Evolutionary conservation across 2,329 filamentous ascomycete genomes (phyloP), one percentile per base, ranked within the genome.

Genomic region (Geosmithia putterillii): DNA sequence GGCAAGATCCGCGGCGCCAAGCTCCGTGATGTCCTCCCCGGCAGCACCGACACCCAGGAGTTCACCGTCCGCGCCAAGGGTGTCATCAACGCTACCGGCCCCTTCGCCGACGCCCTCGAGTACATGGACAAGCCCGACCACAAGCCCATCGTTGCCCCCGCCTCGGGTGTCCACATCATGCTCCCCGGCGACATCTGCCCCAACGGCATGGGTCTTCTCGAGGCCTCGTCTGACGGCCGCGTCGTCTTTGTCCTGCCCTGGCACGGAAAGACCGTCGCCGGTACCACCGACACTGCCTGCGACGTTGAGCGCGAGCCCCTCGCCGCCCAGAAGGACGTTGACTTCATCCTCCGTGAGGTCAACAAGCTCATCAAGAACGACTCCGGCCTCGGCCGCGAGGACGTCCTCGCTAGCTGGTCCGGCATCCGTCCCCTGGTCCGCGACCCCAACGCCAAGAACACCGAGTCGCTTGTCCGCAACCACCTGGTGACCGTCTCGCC

Each of bases 231-330:
- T 1, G 85, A 92, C 54, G 85, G 85, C n/a, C 79, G 85, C 55
- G 85, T 92, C 49, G 85, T 92, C 53, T 92, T 92, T 69, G 87
- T 92, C 60, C 70, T 92, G 42, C 85, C 85, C 7, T 92, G 85
- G 85, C 82, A 90, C 61, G 85, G 85, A 43, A 86, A 86, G 67
- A 90, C 86, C 7, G 85, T 92, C 47, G 85, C 86, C 41, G 85
- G 85, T 51, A 90, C 85, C 14, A 92, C 85, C 3, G 85, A 92
- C 54, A 80, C 79, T 45, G 79, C 83, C 3, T 83, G 81, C 44
- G 64, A 71, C 17, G 79, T 92, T 50, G 74, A 75, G 46, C 67
- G 69, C 43, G 76, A 87, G 53, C 86, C 86, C 3, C 65, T 86
- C 22, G 82, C 86, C 6, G 79, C 79, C 42, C 80, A 87, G 57